Conservation (phyloP, 371 early-diverging fungal genomes). For the Dichotomocladium elegans region DNA sequence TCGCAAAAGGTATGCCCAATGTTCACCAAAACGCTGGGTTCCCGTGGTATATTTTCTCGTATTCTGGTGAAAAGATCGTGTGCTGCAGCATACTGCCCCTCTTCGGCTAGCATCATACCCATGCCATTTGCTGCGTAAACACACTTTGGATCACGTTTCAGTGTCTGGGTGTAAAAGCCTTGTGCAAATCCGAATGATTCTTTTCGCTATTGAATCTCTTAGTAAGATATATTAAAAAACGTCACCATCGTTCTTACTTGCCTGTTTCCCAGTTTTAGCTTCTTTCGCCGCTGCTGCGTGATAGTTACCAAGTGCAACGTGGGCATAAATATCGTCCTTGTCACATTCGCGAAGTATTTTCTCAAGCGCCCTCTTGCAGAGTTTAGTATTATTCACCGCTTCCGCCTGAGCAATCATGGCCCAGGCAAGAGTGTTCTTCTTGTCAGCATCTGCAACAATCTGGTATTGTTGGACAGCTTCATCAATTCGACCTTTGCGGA, state of each 20-base stretch:
- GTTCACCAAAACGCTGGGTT: constrained; percentile 68
- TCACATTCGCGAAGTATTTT: constrained; percentile 74
- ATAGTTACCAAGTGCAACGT: constrained; percentile 81
- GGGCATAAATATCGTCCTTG: constrained; percentile 76
- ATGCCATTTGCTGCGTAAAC: constrained; percentile 77
- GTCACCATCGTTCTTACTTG: too few relatives aligned
- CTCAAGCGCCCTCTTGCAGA: constrained; percentile 71
- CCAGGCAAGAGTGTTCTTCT: constrained; percentile 62
- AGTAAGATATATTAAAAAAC: too few relatives aligned
- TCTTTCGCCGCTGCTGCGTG: constrained; percentile 63
- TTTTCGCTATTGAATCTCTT: constrained; percentile 19
- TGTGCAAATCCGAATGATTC: constrained; percentile 68
- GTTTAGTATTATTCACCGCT: constrained; percentile 51
- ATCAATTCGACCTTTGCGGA: constrained; percentile 39
- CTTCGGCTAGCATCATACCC: constrained; percentile 77
- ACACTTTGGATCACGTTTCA: constrained; percentile 69
- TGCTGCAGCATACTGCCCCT: constrained; percentile 65
- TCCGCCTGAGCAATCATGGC: constrained; percentile 72
- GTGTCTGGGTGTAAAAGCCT: constrained; percentile 79
- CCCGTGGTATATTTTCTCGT: constrained; percentile 50
- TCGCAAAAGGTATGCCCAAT: constrained; percentile 78
- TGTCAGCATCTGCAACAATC: constrained; percentile 62
- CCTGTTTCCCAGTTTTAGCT: constrained; percentile 34
- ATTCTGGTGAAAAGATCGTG: constrained; percentile 75
- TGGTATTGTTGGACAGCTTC: constrained; percentile 64